Conservation (phyloP, 1,139 yeast genomes). For the Nakaseomyces nivariensis region DNA sequence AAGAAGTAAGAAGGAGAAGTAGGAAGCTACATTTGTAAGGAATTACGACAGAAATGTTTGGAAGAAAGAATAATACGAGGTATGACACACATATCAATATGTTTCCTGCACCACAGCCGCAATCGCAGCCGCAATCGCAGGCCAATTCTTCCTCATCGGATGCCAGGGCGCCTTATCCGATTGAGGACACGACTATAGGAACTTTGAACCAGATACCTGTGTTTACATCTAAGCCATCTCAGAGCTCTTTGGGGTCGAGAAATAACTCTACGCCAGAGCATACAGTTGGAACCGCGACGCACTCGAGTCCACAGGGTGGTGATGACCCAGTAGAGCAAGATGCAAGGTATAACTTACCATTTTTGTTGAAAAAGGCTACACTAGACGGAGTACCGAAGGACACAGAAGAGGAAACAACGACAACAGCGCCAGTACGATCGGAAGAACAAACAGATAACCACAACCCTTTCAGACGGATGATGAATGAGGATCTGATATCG, state of each 20-base stretch:
- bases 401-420: neutral
- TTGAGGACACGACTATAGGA: slow-evolving; percentile 13
- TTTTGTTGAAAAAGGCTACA: slow-evolving; percentile 6
- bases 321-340: neutral
- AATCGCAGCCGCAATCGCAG: neutral
- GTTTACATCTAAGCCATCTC: slow-evolving; percentile 6
- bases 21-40: neutral
- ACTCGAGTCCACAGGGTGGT: neutral
- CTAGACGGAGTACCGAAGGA: neutral
- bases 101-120: neutral
- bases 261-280: slow-evolving; percentile 4
- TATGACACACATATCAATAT: slow-evolving; percentile 3
- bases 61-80: neutral
- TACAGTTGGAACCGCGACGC: slow-evolving; percentile 1
- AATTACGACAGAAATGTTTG: neutral
- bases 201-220: slow-evolving; percentile 12
- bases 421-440: neutral
- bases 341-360: slow-evolving; percentile 12
- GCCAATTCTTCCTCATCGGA: neutral
- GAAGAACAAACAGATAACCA: neutral
- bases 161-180: slow-evolving; percentile 13
- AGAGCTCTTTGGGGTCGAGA: slow-evolving; percentile 1
- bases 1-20: neutral
- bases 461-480: slow-evolving; percentile 2
- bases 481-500: neutral